Conservation (phyloP, 257 asterid genomes). For the Jacaranda mimosifolia region DNA sequence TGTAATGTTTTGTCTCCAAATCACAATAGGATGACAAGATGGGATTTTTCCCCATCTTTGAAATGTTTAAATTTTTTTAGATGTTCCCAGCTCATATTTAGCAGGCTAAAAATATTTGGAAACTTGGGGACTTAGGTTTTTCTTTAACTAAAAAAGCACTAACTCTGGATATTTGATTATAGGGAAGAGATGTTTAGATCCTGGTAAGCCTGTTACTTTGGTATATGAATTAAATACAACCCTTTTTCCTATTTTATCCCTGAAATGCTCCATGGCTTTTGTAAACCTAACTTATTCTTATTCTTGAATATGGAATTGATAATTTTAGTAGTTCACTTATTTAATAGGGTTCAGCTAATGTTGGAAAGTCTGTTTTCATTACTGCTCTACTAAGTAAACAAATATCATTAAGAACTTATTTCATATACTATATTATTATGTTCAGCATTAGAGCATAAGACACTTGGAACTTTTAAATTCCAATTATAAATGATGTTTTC, state of each 20-base stretch:
- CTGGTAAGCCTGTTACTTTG: slow-evolving; percentile 65
- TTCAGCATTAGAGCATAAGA: background rate
- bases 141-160: slow-evolving; percentile 32
- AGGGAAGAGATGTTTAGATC: slow-evolving; percentile 96
- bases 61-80: too few species aligned
- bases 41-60: too few species aligned
- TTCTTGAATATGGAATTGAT: slow-evolving; percentile 14
- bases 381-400: slow-evolving; percentile 90
- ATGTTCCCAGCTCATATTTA: too few species aligned
- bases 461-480: slow-evolving; percentile 12
- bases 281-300: background rate
- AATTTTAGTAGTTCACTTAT: slow-evolving; percentile 34
- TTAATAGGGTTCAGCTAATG: slow-evolving; percentile 94
- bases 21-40: too few species aligned
- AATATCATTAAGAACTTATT: slow-evolving; percentile 22
- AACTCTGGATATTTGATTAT: slow-evolving; percentile 47
- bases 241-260: slow-evolving; percentile 12
- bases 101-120: too few species aligned
- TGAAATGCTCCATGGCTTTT: slow-evolving; percentile 1
- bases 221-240: slow-evolving; percentile 9
- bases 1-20: too few species aligned
- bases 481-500: background rate
- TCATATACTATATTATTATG: slow-evolving; percentile 15
- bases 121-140: background rate
- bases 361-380: slow-evolving; percentile 97